Conservation (phyloP, 2,329 filamentous ascomycete species). For the Trichoderma simmonsii region DNA sequence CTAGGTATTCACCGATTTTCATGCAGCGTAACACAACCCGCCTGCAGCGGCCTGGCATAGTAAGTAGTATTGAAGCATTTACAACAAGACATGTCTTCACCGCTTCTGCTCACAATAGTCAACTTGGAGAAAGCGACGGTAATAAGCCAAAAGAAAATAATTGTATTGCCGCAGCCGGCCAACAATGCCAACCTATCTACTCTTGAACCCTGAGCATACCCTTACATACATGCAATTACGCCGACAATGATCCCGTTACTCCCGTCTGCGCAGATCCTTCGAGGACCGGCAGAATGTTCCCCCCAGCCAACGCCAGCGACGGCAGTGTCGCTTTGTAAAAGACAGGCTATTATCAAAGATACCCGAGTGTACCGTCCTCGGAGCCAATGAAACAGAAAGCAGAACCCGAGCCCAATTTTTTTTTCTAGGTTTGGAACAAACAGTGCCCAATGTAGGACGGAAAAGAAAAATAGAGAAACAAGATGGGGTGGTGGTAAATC, state of each 20-base stretch:
- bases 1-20: neutral
- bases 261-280: slow-evolving; percentile 17
- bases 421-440: slow-evolving; percentile 12
- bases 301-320: slow-evolving; percentile 31
- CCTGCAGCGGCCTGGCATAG: neutral
- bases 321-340: slow-evolving; percentile 25
- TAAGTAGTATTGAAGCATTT: neutral
- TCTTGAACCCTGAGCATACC: slow-evolving; percentile 4
- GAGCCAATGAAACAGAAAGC: neutral
- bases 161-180: slow-evolving; percentile 4
- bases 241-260: slow-evolving; percentile 20
- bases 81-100: neutral
- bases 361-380: neutral
- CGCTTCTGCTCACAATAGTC: neutral
- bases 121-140: neutral
- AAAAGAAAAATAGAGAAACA: neutral
- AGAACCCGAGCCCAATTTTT: slow-evolving; percentile 1
- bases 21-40: neutral
- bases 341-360: slow-evolving; percentile 9
- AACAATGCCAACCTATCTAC: slow-evolving; percentile 15
- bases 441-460: neutral
- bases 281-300: slow-evolving; percentile 12
- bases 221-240: slow-evolving; percentile 19
- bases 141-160: neutral
- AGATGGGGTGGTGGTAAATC: neutral